Evolutionary conservation across 805 yeast genomes (phyloP), one percentile per base, ranked within the genome.

Genomic region (Barnettozyma sp.): DNA sequence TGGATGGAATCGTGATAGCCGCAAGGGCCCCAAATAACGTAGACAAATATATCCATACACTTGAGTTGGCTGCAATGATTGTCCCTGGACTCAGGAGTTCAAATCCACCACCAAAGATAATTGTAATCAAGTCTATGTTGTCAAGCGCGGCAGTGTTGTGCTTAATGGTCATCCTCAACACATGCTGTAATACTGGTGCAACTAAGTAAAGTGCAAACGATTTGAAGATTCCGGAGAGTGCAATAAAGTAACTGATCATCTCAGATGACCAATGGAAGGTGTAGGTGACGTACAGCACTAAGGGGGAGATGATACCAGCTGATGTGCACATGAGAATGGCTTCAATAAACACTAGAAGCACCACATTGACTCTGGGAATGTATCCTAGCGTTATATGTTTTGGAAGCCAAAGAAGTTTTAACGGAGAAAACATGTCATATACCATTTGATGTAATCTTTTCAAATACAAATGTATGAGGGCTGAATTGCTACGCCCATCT

Each of bases 381-480:
- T 48, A 45, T 0, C 64, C 65, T 3, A 46, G 30, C 3, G 33
- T 41, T 4, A 48, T 43, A 14, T 60, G 62, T 13, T 60, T 57
- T 1, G 80, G 71, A 13, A 78, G 55, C 72, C 77, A 70, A 12
- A 82, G 54, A 23, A 71, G 51, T 37, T 66, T 69, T 29, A 82
- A 51, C 0, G 86, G 81, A n/a, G 64, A 44, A 22, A 65, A 44
- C 15, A 62, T 33, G 26, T 60, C 59, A 13, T 22, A 26, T n/a
- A n/a, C n/a, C n/a, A n/a, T n/a, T n/a, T n/a, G n/a, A n/a, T n/a
- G n/a, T n/a, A n/a, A n/a, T n/a, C n/a, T n/a, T n/a, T n/a, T n/a
- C n/a, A n/a, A n/a, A n/a, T n/a, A n/a, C n/a, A n/a, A n/a, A n/a
- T n/a, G n/a, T n/a, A n/a, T n/a, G n/a, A n/a, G n/a, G n/a, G n/a